phyloP scores from a whole-genome alignment of 2,329 filamentous ascomycete species.

The Ophiostoma pallidulum region DNA sequence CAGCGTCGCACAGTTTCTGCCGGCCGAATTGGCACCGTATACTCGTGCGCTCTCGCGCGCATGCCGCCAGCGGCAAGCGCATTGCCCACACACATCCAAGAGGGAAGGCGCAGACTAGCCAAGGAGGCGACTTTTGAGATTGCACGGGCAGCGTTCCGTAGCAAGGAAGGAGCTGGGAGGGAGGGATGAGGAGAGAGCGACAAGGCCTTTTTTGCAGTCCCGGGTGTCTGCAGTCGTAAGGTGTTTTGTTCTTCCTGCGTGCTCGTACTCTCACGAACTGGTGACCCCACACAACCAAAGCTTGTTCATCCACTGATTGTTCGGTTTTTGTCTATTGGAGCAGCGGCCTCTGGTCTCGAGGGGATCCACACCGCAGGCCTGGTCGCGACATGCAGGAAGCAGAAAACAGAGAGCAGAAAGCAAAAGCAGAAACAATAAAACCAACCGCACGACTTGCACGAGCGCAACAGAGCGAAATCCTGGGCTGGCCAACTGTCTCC shows the following conservation, averaged over 20 bases:
- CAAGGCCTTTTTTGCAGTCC: too few species aligned
- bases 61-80: constrained; percentile 9
- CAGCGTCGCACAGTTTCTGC: constrained; percentile 8
- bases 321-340: too few species aligned
- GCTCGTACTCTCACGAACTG: too few species aligned
- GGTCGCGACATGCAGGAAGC: too few species aligned
- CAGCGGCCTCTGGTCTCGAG: too few species aligned
- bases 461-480: too few species aligned
- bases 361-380: too few species aligned
- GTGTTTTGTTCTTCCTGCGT: too few species aligned
- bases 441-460: not conserved
- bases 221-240: too few species aligned
- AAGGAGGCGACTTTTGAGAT: constrained; percentile 8
- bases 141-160: not conserved
- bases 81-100: constrained; percentile 3
- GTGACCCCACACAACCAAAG: too few species aligned
- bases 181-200: too few species aligned
- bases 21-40: constrained; percentile 11
- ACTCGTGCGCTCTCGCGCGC: not conserved
- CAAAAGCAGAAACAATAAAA: not conserved
- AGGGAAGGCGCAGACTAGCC: constrained; percentile 3
- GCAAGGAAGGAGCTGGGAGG: not conserved
- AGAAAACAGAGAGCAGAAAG: not conserved
- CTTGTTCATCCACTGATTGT: constrained; percentile 1
- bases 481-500: too few species aligned